phyloP scores from a whole-genome alignment of 2,329 filamentous ascomycete species.

The Xylariales sp. region DNA sequence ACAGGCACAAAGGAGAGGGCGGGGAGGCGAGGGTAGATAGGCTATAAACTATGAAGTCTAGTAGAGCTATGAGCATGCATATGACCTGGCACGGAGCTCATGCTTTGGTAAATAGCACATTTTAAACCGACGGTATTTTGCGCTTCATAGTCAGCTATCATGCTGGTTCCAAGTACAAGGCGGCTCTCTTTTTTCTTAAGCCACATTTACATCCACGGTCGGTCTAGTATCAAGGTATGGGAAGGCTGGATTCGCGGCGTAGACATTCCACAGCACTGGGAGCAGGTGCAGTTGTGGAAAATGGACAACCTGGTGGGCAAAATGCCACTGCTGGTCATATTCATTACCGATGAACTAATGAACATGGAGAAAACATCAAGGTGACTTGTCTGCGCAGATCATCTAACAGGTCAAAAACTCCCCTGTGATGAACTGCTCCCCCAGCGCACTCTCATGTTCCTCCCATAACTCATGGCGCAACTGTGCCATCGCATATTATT shows the following conservation, averaged over 20 bases:
- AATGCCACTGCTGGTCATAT: constrained; percentile 32
- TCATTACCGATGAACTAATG: constrained; percentile 20
- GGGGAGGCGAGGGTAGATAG: no score
- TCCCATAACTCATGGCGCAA: constrained; percentile 30
- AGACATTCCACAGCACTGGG: background rate
- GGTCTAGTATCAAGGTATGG: background rate
- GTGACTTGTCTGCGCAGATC: constrained; percentile 9
- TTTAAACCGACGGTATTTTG: background rate
- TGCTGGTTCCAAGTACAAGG: background rate
- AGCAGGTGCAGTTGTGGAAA: background rate
- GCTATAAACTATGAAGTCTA: no score
- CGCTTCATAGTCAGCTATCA: background rate
- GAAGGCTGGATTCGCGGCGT: no score
- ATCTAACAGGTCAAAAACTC: constrained; percentile 8
- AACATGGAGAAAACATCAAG: constrained; percentile 9
- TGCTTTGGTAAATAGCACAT: background rate
- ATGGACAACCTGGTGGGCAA: constrained; percentile 17
- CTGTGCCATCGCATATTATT: constrained; percentile 43
- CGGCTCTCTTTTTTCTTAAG: background rate
- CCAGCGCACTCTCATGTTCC: constrained; percentile 9
- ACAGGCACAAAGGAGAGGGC: no score
- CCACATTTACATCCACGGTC: background rate
- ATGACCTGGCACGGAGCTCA: background rate
- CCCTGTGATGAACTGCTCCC: constrained; percentile 13
- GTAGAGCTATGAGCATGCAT: background rate